Base-by-base conservation (phyloP, 352 stramenopile genomes). In the Aphanomyces euteiches region DNA sequence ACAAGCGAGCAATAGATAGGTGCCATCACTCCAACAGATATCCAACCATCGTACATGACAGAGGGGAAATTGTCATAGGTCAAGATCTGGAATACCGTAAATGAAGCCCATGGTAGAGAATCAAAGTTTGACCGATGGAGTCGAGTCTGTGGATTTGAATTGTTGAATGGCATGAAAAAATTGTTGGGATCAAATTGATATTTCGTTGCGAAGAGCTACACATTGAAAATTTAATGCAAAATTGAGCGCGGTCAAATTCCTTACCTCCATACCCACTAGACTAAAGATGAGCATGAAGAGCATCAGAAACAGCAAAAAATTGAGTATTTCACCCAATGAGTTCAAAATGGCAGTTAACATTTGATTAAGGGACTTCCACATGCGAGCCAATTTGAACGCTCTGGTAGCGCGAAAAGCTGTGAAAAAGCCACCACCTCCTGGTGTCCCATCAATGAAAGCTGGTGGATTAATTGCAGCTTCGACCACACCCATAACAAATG, bases 211-310 rank as follows among this genome's bases (percentile, higher is more conserved):
- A 98, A 98, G 8, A 95, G 88, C 70, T 98, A 90, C 10, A 39
- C 19, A 39, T 37, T 2, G 43, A n/a, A n/a, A n/a, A n/a, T 50
- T 50, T 12, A 50, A 50, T 50, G 10, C 43, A n/a, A 50, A 50
- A 12, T 50, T 50, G 43, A 28, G 10, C 43, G 43, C 17, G 10
- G 43, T 50, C 43, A n/a, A 28, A 28, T 28, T 28, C 28, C 47
- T 12, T 67, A 67, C 59, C 59, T 70, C 56, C 85, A 97, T 95
- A 48, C 91, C 90, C 37, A 98, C 84, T 12, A 98, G 73, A 5
- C 88, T 80, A 71, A 96, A 98, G 47, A 98, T 97, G 72, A 96
- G 97, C 58, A 98, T 87, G 74, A 98, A 98, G 5, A 98, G 79
- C 10, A 95, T 57, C 38, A 98, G 83, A 0, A 98, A 78, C 17